These are phyloP conservation scores for Boletus fagicola DNA, from an alignment of 768 basidiomycete species.

Conservation along the genomic window DNA sequence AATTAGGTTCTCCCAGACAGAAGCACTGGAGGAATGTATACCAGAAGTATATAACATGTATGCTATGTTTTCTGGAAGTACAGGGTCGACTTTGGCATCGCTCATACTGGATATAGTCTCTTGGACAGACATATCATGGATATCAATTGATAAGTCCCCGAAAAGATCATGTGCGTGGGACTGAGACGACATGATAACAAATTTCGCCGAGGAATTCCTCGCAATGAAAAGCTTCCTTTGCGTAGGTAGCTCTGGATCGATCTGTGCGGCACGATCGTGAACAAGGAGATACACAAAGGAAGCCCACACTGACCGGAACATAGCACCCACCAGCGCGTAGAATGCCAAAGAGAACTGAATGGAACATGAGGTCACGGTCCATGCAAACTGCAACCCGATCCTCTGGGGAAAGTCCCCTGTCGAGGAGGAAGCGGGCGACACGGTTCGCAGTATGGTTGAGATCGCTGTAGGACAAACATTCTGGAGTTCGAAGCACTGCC, in stretches of 20 bases:
- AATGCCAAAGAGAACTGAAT: conserved; percentile 43
- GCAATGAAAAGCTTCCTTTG: conserved; percentile 48
- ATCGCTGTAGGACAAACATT: conserved; percentile 33
- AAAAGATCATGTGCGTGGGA: conserved; percentile 10
- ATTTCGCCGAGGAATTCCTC: conserved; percentile 40
- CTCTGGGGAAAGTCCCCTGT: conserved; percentile 34
- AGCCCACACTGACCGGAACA: conserved; percentile 40
- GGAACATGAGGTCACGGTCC: conserved; percentile 41
- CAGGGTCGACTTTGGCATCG: conserved; percentile 28
- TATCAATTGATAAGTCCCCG: conserved; percentile 20
- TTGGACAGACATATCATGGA: conserved; percentile 23
- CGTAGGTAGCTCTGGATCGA: conserved; percentile 48
- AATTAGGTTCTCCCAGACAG: conserved; percentile 11
- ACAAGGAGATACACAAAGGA: conserved; percentile 10
- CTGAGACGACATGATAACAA: conserved; percentile 39
- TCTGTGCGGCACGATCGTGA: conserved; percentile 31
- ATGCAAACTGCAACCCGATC: conserved; percentile 48
- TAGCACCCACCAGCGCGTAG: conserved; percentile 51
- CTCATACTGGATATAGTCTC: conserved; percentile 30
- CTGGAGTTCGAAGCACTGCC: background rate
- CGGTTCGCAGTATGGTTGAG: conserved; percentile 39
- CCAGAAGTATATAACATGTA: conserved; percentile 54
- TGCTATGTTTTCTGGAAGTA: conserved; percentile 35
- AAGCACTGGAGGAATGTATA: conserved; percentile 11
- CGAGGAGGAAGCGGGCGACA: conserved; percentile 42